Evolutionary conservation across 371 early-diverging fungal species (phyloP).

Genomic region (Dichotomocladium elegans): DNA sequence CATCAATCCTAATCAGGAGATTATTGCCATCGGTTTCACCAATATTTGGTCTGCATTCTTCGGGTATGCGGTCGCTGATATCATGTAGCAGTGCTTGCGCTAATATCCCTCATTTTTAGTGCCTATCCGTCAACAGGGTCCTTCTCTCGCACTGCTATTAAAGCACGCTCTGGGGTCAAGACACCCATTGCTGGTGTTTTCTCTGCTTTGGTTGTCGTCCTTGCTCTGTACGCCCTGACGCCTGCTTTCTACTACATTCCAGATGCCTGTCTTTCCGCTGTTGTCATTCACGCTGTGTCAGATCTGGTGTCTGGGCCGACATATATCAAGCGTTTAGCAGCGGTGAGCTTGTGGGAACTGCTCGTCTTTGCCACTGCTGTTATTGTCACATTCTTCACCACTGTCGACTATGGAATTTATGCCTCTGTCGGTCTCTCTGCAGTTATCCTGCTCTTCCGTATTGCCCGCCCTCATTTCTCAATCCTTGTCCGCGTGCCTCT

Average conservation of each 20-base stretch:
- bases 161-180: constrained; percentile 73
- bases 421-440: constrained; percentile 60
- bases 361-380: constrained; percentile 48
- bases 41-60: constrained; percentile 82
- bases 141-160: constrained; percentile 65
- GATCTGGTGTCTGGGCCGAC: constrained; percentile 48
- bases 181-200: constrained; percentile 81
- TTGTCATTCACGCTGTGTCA: constrained; percentile 73
- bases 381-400: constrained; percentile 63
- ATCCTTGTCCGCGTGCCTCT: constrained; percentile 41
- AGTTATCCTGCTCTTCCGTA: constrained; percentile 60
- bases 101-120: constrained; percentile 7
- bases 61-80: constrained; percentile 48
- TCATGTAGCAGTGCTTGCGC: not conserved
- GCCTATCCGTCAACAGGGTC: constrained; percentile 50
- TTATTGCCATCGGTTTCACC: constrained; percentile 80
- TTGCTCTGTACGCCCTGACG: constrained; percentile 78
- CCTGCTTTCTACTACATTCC: constrained; percentile 87
- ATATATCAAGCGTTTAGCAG: constrained; percentile 31
- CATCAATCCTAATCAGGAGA: constrained; percentile 75
- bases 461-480: constrained; percentile 65
- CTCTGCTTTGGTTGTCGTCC: constrained; percentile 68
- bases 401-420: constrained; percentile 70
- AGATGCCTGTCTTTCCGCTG: constrained; percentile 68
- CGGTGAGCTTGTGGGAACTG: constrained; percentile 53